phyloP scores from a whole-genome alignment of 78 protist genomes.

The Protostelium mycophagum region DNA sequence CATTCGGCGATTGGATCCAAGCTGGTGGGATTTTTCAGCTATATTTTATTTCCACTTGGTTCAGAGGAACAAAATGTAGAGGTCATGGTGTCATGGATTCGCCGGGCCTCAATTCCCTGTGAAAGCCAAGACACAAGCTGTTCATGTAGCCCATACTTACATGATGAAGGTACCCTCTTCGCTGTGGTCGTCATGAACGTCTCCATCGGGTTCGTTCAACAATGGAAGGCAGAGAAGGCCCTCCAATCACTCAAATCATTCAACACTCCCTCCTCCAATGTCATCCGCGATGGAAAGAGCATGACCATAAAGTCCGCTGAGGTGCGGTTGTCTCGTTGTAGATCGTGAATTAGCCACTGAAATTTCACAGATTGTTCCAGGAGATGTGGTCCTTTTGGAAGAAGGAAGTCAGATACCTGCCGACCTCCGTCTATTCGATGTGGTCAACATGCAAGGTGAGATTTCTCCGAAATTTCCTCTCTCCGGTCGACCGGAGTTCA shows the following conservation, averaged over 20 bases:
- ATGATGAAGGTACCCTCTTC: not conserved
- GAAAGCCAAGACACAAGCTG: too few relatives aligned
- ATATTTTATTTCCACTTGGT: not conserved
- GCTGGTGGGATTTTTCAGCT: too few relatives aligned
- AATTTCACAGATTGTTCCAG: conserved; percentile 31
- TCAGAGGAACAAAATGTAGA: too few relatives aligned
- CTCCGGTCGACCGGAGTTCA: not conserved
- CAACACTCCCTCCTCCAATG: conserved; percentile 17
- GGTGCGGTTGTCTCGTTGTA: not conserved
- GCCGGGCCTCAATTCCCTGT: too few relatives aligned
- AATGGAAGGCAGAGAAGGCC: conserved; percentile 35
- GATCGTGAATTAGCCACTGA: not conserved
- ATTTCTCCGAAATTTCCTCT: not conserved
- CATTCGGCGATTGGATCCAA: not conserved
- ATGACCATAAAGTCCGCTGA: not conserved
- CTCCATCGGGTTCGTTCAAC: conserved; percentile 64
- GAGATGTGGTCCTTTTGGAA: conserved; percentile 32
- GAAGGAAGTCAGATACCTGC: conserved; percentile 65
- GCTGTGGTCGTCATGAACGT: conserved; percentile 46
- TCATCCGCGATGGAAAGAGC: conserved; percentile 29
- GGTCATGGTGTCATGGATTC: too few relatives aligned
- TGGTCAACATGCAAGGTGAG: conserved; percentile 2
- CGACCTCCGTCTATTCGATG: conserved; percentile 56
- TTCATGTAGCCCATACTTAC: not conserved
- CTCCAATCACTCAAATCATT: conserved; percentile 36